A percentile compares a stretch with the other conserved stretches of the same genome.
These are phyloP conservation scores for Fusarium tupiense DNA, from an alignment of 2,329 filamentous ascomycete genomes.

Conservation along the genomic window DNA sequence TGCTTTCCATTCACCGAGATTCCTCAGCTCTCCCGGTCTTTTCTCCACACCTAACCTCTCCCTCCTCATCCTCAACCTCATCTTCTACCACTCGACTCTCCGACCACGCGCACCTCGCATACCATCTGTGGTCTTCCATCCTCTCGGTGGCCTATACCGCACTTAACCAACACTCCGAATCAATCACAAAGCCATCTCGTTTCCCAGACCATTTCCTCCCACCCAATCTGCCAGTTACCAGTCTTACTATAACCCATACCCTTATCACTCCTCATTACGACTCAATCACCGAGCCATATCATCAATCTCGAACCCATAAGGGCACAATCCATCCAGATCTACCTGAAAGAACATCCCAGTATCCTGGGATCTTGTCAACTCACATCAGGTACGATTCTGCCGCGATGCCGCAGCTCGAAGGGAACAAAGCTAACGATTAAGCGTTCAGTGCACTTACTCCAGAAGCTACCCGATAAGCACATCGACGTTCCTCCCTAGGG, in stretches of 20 bases:
- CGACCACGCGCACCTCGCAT: not conserved
- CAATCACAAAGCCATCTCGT: not conserved
- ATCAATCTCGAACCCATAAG: fast-evolving
- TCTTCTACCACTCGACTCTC: not conserved
- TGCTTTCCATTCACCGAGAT: fast-evolving
- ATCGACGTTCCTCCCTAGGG: no score
- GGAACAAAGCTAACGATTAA: not conserved
- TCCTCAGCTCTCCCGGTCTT: fast-evolving
- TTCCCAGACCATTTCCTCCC: fast-evolving
- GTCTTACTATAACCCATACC: not conserved
- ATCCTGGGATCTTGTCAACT: fast-evolving
- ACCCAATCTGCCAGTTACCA: fast-evolving
- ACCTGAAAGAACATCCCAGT: fast-evolving
- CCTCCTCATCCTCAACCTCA: not conserved
- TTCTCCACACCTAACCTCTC: fast-evolving
- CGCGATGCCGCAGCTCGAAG: no score
- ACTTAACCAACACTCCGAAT: not conserved
- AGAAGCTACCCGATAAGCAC: fast-evolving
- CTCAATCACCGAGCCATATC: not conserved
- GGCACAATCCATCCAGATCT: not conserved
- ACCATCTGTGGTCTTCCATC: not conserved
- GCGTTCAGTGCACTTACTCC: fast-evolving
- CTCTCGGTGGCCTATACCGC: fast-evolving
- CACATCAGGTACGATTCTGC: not conserved
- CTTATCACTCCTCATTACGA: fast-evolving